Conservation (phyloP, 306 rosid genomes). For the Hippophae gyantsensis region DNA sequence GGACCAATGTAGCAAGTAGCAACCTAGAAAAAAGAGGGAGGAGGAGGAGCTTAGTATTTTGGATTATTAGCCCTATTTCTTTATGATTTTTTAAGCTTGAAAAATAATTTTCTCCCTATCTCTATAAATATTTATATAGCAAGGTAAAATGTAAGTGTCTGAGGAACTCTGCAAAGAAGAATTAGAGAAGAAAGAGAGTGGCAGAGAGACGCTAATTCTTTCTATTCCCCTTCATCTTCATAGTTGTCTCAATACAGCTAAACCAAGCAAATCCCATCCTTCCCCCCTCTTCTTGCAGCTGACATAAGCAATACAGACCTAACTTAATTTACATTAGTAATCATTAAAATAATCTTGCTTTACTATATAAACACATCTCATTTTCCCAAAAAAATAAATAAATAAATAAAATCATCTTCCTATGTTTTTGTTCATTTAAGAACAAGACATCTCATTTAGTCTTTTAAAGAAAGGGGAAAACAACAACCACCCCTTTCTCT, state of each 20-base stretch:
- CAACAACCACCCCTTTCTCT: conserved; percentile 8
- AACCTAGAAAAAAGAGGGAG: neutral
- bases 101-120: conserved; percentile 10
- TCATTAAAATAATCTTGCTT: conserved; percentile 11
- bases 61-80: conserved; percentile 18
- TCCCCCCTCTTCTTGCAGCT: conserved; percentile 7
- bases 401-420: neutral
- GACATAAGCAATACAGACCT: conserved; percentile 14
- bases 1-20: no score
- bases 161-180: conserved; percentile 25
- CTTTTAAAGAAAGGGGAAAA: neutral
- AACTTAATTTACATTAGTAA: conserved; percentile 5
- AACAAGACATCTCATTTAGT: no score
- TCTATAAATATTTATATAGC: conserved; percentile 24
- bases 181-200: conserved; percentile 6
- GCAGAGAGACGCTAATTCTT: neutral
- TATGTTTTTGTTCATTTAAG: no score
- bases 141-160: conserved; percentile 48
- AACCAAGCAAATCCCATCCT: neutral
- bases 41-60: conserved; percentile 16
- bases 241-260: conserved; percentile 6
- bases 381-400: conserved; percentile 28
- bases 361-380: conserved; percentile 34
- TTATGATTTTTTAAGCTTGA: neutral
- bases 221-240: conserved; percentile 6